Conservation (phyloP, 2,329 filamentous ascomycete species). For the Trichoderma simmonsii region DNA sequence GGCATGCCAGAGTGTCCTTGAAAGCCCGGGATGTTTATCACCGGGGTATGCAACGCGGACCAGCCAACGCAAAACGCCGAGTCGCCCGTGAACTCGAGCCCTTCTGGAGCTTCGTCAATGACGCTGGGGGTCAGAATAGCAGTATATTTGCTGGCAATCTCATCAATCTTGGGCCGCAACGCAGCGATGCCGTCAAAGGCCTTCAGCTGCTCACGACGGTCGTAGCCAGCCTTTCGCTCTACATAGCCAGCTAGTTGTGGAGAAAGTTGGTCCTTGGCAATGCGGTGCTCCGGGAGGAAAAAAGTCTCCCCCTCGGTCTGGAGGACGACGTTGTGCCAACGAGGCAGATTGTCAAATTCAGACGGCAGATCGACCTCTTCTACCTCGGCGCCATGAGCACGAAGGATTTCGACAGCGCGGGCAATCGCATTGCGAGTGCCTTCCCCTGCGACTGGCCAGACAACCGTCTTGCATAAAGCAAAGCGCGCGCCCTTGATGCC, state of each 20-base stretch:
- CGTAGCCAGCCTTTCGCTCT: constrained; percentile 43
- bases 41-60: constrained; percentile 59
- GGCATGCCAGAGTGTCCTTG: constrained; percentile 52
- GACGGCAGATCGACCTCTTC: constrained; percentile 53
- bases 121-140: constrained; percentile 58
- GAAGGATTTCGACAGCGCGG: constrained; percentile 39
- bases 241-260: constrained; percentile 47
- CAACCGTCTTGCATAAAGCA: constrained; percentile 51
- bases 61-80: constrained; percentile 50
- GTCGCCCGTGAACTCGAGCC: constrained; percentile 51
- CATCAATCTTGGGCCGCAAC: constrained; percentile 53
- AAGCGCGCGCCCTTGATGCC: constrained; percentile 50
- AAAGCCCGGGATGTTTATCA: constrained; percentile 64
- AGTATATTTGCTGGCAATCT: constrained; percentile 48
- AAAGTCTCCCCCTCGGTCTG: constrained; percentile 49
- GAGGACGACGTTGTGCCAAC: constrained; percentile 53
- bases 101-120: constrained; percentile 56
- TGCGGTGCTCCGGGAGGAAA: constrained; percentile 53
- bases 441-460: constrained; percentile 47
- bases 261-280: constrained; percentile 46
- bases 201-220: constrained; percentile 47
- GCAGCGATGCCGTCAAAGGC: constrained; percentile 53
- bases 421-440: constrained; percentile 44
- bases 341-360: constrained; percentile 45
- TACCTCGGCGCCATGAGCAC: constrained; percentile 49